Base-by-base conservation (phyloP, 2,329 filamentous ascomycete genomes). In the Chalaropsis thielavioides region DNA sequence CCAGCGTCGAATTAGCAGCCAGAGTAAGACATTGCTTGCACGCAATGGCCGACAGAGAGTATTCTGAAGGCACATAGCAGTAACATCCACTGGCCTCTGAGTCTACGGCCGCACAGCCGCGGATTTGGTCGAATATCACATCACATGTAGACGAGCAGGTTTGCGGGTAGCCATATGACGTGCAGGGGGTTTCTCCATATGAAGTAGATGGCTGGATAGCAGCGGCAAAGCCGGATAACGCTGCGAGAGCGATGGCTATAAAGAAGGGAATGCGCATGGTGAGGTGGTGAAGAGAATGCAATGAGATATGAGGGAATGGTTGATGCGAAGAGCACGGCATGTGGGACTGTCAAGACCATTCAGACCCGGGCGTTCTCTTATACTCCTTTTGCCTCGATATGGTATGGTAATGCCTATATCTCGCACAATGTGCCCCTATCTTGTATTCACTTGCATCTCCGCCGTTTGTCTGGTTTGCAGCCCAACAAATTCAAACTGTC, bases 91-190 rank as follows among this genome's bases (percentile, higher is more conserved):
- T 56, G 56, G 43, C 41, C 10, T 61, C 56, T 17, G 51, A 24
- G 24, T 62, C 58, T 3, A 44, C 19, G 5, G 43, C 46, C 1
- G 44, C 44, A 27, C 65, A 67, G 44, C 56, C 62, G 15, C 61
- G 61, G 35, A 56, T 13, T 41, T 67, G 65, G 10, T 62, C 58
- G 41, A 67, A 67, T n/a, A 67, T 64, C 6, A 40, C 38, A 38
- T 56, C 49, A 19, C 65, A 67, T 19, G 22, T 54, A 31, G 58
- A 61, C 38, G 62, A 61, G 62, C 62, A 67, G 6, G 35, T 54
- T 19, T 56, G 13, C 1, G 62, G 65, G 58, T 67, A 64, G 35
- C 61, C 61, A 40, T 66, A 63, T 38, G 38, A 31, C 11, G 64
- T 46, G 40, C 51, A 60, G n/a, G n/a, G n/a, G 27, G 63, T 51